Percentiles rank a stretch among this genome's conserved stretches.
Evolutionary conservation across 805 yeast species (phyloP).

Genomic region (Monosporozyma yasuniensis): DNA sequence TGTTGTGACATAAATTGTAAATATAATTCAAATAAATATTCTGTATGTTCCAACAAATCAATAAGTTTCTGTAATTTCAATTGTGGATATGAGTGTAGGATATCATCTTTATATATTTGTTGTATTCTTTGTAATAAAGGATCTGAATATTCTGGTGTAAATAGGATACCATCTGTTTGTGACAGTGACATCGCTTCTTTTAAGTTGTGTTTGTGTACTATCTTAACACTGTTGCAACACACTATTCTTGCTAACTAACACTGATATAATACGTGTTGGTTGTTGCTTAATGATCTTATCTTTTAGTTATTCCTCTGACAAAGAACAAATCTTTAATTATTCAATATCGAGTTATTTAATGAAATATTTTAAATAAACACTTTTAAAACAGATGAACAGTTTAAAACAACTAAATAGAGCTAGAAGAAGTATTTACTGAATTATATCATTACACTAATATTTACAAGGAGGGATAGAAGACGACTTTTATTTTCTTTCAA

Average conservation of each 20-base stretch:
- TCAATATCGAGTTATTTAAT: not conserved
- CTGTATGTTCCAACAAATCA: slow-evolving; percentile 33
- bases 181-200: not conserved
- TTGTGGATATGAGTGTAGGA: slow-evolving; percentile 26
- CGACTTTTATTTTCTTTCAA: slow-evolving; percentile 42
- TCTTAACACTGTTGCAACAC: no score
- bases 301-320: not conserved
- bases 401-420: no score
- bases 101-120: slow-evolving; percentile 28
- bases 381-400: no score
- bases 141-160: slow-evolving; percentile 35
- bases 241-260: no score
- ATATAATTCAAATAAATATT: slow-evolving; percentile 30
- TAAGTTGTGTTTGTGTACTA: no score
- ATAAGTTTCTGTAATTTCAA: slow-evolving; percentile 30
- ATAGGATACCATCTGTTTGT: slow-evolving; percentile 4
- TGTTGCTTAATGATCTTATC: no score
- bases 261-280: no score
- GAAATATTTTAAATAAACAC: no score
- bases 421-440: no score
- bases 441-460: not conserved
- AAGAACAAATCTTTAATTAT: not conserved
- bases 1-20: slow-evolving; percentile 11
- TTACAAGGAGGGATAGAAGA: not conserved
- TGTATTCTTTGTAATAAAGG: slow-evolving; percentile 25